phyloP scores from a whole-genome alignment of 106 monocot species.

The Chionographis japonica region DNA sequence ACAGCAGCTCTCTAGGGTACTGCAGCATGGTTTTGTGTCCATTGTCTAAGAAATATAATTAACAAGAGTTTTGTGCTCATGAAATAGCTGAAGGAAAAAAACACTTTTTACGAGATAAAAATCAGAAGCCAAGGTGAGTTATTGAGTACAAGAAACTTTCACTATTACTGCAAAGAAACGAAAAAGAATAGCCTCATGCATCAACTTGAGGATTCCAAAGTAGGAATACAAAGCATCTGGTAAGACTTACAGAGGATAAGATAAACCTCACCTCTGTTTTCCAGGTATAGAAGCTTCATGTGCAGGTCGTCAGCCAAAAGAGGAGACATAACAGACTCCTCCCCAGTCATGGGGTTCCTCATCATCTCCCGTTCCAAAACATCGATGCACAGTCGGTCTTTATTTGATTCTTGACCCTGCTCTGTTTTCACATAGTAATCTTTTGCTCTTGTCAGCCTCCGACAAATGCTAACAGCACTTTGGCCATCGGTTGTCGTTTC shows the following conservation, averaged over 20 bases:
- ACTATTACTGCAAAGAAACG: too few species aligned
- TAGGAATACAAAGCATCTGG: not conserved
- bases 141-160: too few species aligned
- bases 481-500: slow-evolving; percentile 58
- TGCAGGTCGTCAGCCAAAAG: slow-evolving; percentile 64
- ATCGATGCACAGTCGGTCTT: slow-evolving; percentile 78
- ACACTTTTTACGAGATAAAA: too few species aligned
- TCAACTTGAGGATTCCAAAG: not conserved
- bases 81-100: too few species aligned
- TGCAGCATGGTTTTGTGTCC: too few species aligned
- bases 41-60: too few species aligned
- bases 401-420: slow-evolving; percentile 83
- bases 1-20: too few species aligned
- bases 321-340: slow-evolving; percentile 58
- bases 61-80: too few species aligned
- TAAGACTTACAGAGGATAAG: too few species aligned
- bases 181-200: too few species aligned
- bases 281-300: slow-evolving; percentile 78
- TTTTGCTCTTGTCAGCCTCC: slow-evolving; percentile 70
- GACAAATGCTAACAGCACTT: slow-evolving; percentile 71
- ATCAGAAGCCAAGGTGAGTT: too few species aligned
- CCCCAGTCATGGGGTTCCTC: slow-evolving; percentile 44
- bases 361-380: slow-evolving; percentile 76
- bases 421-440: slow-evolving; percentile 60
- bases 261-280: slow-evolving; percentile 70